Base-by-base conservation (phyloP, 2,329 filamentous ascomycete genomes). In the Exophiala calicioides region DNA sequence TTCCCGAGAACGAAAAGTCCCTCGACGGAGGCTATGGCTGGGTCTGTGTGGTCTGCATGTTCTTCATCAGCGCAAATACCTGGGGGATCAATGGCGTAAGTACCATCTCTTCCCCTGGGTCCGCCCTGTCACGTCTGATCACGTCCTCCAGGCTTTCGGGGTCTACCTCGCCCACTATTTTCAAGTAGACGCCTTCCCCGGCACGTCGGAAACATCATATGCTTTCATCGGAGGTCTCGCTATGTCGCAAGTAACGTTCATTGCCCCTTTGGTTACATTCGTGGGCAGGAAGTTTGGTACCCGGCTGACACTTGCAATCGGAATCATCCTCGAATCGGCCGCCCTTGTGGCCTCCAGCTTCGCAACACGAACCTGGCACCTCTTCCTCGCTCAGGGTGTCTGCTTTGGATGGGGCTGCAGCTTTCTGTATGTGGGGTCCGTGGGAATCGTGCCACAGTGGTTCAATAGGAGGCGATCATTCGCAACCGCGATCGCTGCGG, bases 141-240 rank as follows among this genome's bases (percentile, higher is more conserved):
- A 13, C 24, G 24, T 13, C 12, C 12, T 47, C 47, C 37, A 59
- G 45, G 60, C 62, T 12, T 74, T 68, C 47, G 68, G 66, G 24
- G 64, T 74, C 15, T 73, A 70, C 44, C 62, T 74, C 0, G 60
- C 65, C 3, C 61, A 70, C 35, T 73, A 69, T 45, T 57, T 72
- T 4, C 41, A 57, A 1, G 52, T 60, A n/a, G 43, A 63, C 6
- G 56, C 58, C 6, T 64, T 63, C 20, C 55, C 59, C 1, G 53
- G 39, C 8, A 53, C 59, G 1, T 50, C 36, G 2, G 44, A 37
- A 15, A 43, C 61, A 8, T 51, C 62, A 8, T 65, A 56, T 46
- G 61, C 62, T 5, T 58, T 65, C 20, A 53, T 65, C n/a, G 63
- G 61, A 2, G 58, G 59, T 2, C 36, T 63, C 6, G 55, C 48